Percentiles rank a stretch among this genome's conserved stretches.
Conservation (phyloP, 148 eudicot species). For the Cornus kousa region DNA sequence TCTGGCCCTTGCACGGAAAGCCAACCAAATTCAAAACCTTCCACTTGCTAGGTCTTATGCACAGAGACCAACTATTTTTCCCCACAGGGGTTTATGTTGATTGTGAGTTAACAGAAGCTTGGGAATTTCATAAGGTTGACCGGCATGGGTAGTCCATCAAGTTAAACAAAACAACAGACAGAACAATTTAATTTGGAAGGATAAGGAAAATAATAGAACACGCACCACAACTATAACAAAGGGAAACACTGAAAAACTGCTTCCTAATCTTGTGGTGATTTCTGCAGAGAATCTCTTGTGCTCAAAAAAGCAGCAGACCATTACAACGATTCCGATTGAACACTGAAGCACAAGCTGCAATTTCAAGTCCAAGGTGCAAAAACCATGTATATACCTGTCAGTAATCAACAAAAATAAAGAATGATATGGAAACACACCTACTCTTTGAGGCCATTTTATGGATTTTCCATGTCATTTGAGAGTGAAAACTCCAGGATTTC, state of each 20-base stretch:
- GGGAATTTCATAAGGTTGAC: background rate
- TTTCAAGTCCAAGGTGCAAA: constrained; percentile 43
- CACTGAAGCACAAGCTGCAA: constrained; percentile 98
- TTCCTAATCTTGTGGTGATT: constrained; percentile 79
- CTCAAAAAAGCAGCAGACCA: constrained; percentile 81
- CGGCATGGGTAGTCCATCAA: background rate
- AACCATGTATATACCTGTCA: constrained; percentile 34
- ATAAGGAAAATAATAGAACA: constrained; percentile 7
- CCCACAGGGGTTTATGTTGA: background rate
- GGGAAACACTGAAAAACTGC: constrained; percentile 93
- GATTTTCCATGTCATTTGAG: background rate
- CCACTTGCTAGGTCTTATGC: too few relatives aligned
- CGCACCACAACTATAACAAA: constrained; percentile 94
- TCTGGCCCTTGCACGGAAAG: too few relatives aligned
- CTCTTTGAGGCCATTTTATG: background rate
- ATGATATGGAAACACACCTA: background rate
- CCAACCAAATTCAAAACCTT: too few relatives aligned
- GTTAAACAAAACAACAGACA: constrained; percentile 3
- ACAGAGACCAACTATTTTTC: too few relatives aligned
- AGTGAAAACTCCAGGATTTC: background rate
- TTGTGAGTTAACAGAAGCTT: too few relatives aligned
- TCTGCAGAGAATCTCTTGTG: constrained; percentile 65
- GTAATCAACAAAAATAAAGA: constrained; percentile 23
- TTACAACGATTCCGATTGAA: constrained; percentile 89
- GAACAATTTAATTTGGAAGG: background rate